Percentiles rank a stretch among this genome's conserved stretches.
These are phyloP conservation scores for Chalciporus chontae DNA, from an alignment of 768 basidiomycete species.

Conservation along the genomic window DNA sequence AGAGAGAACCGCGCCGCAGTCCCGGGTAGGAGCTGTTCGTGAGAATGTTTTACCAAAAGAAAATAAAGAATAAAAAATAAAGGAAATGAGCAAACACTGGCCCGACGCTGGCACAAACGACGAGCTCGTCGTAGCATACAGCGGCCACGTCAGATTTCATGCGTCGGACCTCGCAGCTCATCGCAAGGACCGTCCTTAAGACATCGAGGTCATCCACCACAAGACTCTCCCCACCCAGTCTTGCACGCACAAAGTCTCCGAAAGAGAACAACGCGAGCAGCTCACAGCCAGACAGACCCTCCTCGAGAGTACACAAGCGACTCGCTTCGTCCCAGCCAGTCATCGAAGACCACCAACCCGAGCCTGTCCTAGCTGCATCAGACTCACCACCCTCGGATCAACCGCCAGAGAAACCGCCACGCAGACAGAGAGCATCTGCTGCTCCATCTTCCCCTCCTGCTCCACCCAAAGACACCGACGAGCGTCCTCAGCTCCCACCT, in stretches of 20 bases:
- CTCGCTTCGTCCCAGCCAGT: conserved; percentile 22
- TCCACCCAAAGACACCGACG: conserved; percentile 22
- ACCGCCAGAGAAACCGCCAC: conserved; percentile 26
- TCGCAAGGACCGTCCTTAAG: conserved; percentile 77
- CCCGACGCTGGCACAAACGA: background rate
- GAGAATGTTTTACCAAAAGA: conserved; percentile 10
- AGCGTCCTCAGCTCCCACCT: conserved; percentile 46
- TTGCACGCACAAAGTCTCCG: conserved; percentile 22
- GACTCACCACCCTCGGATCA: conserved; percentile 23
- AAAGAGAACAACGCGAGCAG: conserved; percentile 16
- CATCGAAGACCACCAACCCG: conserved; percentile 13
- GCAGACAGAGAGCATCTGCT: conserved; percentile 15
- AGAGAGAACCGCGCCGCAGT: background rate
- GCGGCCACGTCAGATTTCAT: conserved; percentile 73
- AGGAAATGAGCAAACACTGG: background rate
- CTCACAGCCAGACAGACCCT: conserved; percentile 6
- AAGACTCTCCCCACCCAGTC: conserved; percentile 3
- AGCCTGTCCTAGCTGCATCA: conserved; percentile 2
- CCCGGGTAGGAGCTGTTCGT: conserved; percentile 3
- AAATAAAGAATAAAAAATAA: background rate
- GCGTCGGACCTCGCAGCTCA: conserved; percentile 56
- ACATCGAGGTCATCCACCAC: conserved; percentile 8
- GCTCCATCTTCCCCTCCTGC: background rate
- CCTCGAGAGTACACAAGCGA: conserved; percentile 21
- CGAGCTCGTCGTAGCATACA: conserved; percentile 41